A percentile compares a stretch with the other conserved stretches of the same genome.
Conservation (phyloP, 2,329 filamentous ascomycete species). For the Talaromyces sp. region DNA sequence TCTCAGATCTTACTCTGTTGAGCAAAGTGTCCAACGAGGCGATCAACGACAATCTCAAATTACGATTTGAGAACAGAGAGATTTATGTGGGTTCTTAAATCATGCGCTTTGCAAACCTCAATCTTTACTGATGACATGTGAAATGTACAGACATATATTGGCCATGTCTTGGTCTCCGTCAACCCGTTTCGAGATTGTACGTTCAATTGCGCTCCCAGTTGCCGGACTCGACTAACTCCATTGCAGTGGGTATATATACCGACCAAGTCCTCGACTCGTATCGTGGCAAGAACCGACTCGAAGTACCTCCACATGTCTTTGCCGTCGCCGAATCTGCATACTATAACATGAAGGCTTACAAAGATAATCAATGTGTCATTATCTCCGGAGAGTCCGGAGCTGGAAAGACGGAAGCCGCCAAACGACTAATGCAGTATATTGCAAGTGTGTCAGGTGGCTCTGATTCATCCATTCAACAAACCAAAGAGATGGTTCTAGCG, state of each 20-base stretch:
- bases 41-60: constrained; percentile 98
- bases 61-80: constrained; percentile 93
- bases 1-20: constrained; percentile 93
- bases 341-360: constrained; percentile 99
- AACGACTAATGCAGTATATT: constrained; percentile 99
- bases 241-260: constrained; percentile 86
- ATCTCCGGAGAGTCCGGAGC: constrained; percentile 98
- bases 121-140: not conserved
- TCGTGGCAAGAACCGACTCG: constrained; percentile 92
- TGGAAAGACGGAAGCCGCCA: constrained; percentile 96
- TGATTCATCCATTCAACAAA: constrained; percentile 85
- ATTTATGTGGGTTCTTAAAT: constrained; percentile 67
- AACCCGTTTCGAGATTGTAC: constrained; percentile 89
- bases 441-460: constrained; percentile 87
- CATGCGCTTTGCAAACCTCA: not conserved
- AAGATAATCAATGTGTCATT: constrained; percentile 98
- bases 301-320: constrained; percentile 92
- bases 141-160: constrained; percentile 78
- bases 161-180: constrained; percentile 97
- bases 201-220: constrained; percentile 29
- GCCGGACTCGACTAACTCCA: constrained; percentile 34
- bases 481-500: constrained; percentile 98
- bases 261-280: constrained; percentile 91
- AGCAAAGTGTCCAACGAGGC: constrained; percentile 99
- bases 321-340: constrained; percentile 94